Evolutionary conservation across 2,329 filamentous ascomycete genomes (phyloP), one percentile per base, ranked within the genome.

Genomic region (Orbilia brochopaga): DNA sequence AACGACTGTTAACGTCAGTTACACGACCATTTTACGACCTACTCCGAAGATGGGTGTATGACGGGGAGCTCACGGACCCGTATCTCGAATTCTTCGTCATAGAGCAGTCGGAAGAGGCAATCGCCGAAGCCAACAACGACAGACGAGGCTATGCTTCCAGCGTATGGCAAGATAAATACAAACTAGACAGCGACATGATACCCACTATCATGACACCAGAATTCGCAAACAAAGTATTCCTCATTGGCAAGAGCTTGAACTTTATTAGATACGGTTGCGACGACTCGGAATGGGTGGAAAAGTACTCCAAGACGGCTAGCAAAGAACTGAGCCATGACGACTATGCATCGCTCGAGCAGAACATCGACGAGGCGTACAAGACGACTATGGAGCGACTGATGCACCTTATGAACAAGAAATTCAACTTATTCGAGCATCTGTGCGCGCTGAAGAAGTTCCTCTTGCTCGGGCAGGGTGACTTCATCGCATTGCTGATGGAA

Each of bases 101-200:
- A 19, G 91, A 97, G 78, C 91, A 93, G 32, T 61, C 52, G 19
- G 74, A 73, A 80, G 81, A 30, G 76, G 79, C 60, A 63, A 78
- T 30, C 78, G 79, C 55, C 76, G 76, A 81, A 74, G 79, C 79
- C 55, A 79, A 82, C 76, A 83, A 86, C 66, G 77, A 80, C 54
- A 84, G 83, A 75, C 81, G 82, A 56, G 84, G 83, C 54, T 88
- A 86, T 23, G 90, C 90, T 15, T 92, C 89, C 40, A 97, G 92
- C 75, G 92, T 97, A 1, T 99, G 94, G 94, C 92, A 97, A 79
- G 92, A 96, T 80, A 97, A 97, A 79, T 99, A 96, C 80, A 90
- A 91, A 77, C 84, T 97, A 42, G 88, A 90, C 75, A 85, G 90
- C 67, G 84, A 86, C 53, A 94, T 97, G 90, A 88, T 97, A 23